Base-by-base conservation (phyloP, 805 yeast genomes). In the Lipomyces kockii region DNA sequence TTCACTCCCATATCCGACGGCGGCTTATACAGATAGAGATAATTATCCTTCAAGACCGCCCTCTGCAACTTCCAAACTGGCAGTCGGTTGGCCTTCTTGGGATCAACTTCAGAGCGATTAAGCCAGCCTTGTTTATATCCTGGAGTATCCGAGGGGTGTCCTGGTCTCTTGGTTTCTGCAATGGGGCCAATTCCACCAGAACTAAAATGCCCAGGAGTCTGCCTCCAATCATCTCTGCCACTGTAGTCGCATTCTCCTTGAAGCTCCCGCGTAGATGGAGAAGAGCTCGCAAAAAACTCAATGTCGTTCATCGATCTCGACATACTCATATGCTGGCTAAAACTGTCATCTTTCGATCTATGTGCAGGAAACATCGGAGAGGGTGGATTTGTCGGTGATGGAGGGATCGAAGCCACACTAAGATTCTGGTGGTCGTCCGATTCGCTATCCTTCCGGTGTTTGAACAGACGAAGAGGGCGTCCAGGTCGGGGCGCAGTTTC, bases 41-140 rank as follows among this genome's bases (percentile, higher is more conserved):
- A 80, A 1, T 92, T 85, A 22, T 97, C 97, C 72, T 83, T 85
- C 65, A 92, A 79, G 73, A 87, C 91, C 0, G 89, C 92, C 61
- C 89, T 82, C 65, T 81, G 85, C 39, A 91, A 76, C 66, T 84
- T 79, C 79, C 76, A 83, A 71, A 66, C 64, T 5, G 67, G 64
- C 25, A 32, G 63, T 17, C 39, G 51, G 25, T 46, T 32, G 12
- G 9, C 17, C n/a, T n/a, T 29, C 22, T 46, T 27, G 1, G 61
- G 32, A 17, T 65, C 67, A 12, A 22, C 14, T 6, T 65, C 68
- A 12, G 71, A 58, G 68, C 81, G 83, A 74, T 88, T 88, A 20
- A 88, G 71, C 91, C 91, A 88, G 4, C 89, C 88, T 0, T 80
- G 79, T 75, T 85, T 87, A 22, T 14, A 52, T 52, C 52, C 34